Conservation (phyloP, 148 eudicot genomes). For the Chenopodium formosanum region DNA sequence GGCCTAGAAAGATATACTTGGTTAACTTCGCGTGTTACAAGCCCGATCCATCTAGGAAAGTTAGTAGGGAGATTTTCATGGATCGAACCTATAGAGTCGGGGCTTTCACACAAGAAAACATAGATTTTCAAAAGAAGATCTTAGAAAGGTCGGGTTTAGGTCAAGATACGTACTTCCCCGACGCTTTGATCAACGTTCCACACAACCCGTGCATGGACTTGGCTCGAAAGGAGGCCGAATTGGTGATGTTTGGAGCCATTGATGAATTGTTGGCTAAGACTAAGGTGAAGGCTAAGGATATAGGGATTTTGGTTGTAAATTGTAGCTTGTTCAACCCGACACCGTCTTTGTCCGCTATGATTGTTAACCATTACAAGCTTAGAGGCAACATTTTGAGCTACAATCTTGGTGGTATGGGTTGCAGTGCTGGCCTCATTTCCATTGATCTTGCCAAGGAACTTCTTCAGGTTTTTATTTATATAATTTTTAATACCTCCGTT, state of each 20-base stretch:
- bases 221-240: conserved; percentile 45
- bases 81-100: conserved; percentile 25
- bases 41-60: conserved; percentile 29
- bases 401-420: conserved; percentile 54
- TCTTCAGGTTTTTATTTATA: conserved; percentile 29
- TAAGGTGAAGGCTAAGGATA: conserved; percentile 42
- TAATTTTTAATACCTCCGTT: no score
- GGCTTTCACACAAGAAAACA: conserved; percentile 30
- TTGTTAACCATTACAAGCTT: conserved; percentile 48
- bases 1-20: conserved; percentile 41
- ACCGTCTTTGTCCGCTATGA: conserved; percentile 49
- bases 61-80: conserved; percentile 38
- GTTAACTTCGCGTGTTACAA: conserved; percentile 40
- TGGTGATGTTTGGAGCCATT: conserved; percentile 47
- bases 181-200: conserved; percentile 30
- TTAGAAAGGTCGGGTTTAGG: conserved; percentile 45
- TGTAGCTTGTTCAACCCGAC: conserved; percentile 50
- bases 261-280: conserved; percentile 44
- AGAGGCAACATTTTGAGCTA: conserved; percentile 44
- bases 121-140: conserved; percentile 43
- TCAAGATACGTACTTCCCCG: conserved; percentile 44
- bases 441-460: conserved; percentile 48
- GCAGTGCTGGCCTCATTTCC: conserved; percentile 50
- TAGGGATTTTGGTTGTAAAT: conserved; percentile 43
- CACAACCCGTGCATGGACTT: conserved; percentile 45